These are phyloP conservation scores for Pleurotus giganteus DNA, from an alignment of 768 basidiomycete genomes.

Conservation along the genomic window DNA sequence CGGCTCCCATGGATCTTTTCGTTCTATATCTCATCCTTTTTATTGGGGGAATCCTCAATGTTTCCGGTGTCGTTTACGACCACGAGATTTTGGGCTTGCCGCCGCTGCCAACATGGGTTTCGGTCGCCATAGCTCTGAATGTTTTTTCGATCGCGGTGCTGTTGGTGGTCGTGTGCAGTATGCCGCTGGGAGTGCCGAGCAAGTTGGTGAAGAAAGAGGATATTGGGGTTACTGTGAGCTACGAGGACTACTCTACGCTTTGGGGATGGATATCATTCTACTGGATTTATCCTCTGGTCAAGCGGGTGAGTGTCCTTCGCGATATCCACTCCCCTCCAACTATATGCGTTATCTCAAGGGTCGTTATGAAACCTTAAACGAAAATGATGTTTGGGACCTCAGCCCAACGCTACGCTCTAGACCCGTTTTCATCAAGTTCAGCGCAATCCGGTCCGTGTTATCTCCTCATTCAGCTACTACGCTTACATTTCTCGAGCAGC, in stretches of 20 bases:
- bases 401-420: slow-evolving; percentile 68
- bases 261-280: slow-evolving; percentile 70
- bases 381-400: slow-evolving; percentile 70
- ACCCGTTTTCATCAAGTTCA: slow-evolving; percentile 58
- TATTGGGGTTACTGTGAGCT: slow-evolving; percentile 65
- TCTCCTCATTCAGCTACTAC: not conserved
- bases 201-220: slow-evolving; percentile 45
- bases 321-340: not conserved
- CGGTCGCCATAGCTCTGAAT: slow-evolving; percentile 37
- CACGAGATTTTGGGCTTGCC: slow-evolving; percentile 40
- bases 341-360: slow-evolving; percentile 28
- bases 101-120: slow-evolving; percentile 30
- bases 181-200: slow-evolving; percentile 71
- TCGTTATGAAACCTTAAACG: slow-evolving; percentile 54
- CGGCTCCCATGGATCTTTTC: slow-evolving; percentile 65
- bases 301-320: slow-evolving; percentile 30
- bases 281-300: slow-evolving; percentile 70
- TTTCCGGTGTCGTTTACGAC: slow-evolving; percentile 57
- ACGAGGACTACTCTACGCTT: slow-evolving; percentile 75
- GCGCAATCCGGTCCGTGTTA: slow-evolving; percentile 28
- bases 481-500: slow-evolving; percentile 18
- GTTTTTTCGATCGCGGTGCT: slow-evolving; percentile 40
- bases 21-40: slow-evolving; percentile 52
- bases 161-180: slow-evolving; percentile 46
- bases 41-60: slow-evolving; percentile 39